Evolutionary conservation across 768 basidiomycete genomes (phyloP), one percentile per base, ranked within the genome.

Genomic region (Tricholoma matsutake): DNA sequence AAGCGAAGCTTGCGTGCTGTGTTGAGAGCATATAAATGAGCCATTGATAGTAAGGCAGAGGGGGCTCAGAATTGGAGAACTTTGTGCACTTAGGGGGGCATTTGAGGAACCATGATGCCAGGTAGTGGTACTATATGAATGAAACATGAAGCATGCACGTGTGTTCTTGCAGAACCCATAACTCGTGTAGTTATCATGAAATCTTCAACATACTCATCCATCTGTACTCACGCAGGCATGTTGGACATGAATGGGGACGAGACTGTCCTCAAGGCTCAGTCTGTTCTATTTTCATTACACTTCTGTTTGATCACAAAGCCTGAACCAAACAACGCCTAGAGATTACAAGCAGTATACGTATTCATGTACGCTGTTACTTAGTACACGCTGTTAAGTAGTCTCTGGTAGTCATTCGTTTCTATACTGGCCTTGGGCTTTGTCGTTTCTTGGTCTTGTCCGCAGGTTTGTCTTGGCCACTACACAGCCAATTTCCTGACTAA

Each of bases 91-190:
- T 31, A 31, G 52, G 56, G 55, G 57, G 56, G 51, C 16, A 39
- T 16, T 39, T 39, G 14, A 39, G 16, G 37, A 13, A 32, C 32
- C 32, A 7, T 32, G 1, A 6, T 7, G 10, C 4, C n/a, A n/a
- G n/a, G n/a, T n/a, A n/a, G n/a, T n/a, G n/a, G 14, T 25, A 25
- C 37, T 39, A 39, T 16, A 39, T 39, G 37, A 39, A 39, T 13
- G 68, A 64, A 65, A 72, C 76, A 77, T 75, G 76, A 75, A 70
- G 72, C 61, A 68, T 64, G 67, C 76, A 77, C 76, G 76, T 76
- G 76, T 68, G 62, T 35, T 37, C 34, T 45, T 56, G 58, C 60
- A 64, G 62, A 59, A 29, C 58, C 39, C 20, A 43, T 20, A 45
- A 60, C 64, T 63, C 64, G 58, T 65, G 64, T 52, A 57, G 47